Conservation (phyloP, 768 basidiomycete species). For the Lactifluus pinguis region DNA sequence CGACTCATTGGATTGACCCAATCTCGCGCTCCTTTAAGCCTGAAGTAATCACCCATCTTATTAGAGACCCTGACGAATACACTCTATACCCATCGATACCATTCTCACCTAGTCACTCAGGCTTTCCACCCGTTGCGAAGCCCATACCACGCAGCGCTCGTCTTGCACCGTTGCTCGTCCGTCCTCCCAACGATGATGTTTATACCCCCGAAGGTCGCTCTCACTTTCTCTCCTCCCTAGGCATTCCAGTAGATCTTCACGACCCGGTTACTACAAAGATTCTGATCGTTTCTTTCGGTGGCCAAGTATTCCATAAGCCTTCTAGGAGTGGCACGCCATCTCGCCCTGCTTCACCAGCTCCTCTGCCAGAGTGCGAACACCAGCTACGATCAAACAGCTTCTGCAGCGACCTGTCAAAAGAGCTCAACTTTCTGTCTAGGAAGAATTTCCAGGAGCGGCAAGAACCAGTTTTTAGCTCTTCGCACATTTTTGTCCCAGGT, state of each 20-base stretch:
- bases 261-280: constrained; percentile 45
- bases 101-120: constrained; percentile 22
- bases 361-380: neutral
- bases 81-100: constrained; percentile 37
- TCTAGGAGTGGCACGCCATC: constrained; percentile 29
- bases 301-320: constrained; percentile 59
- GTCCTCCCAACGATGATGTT: constrained; percentile 40
- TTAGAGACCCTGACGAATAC: constrained; percentile 24
- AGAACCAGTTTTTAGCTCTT: constrained; percentile 31
- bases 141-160: constrained; percentile 33
- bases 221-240: constrained; percentile 45
- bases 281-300: constrained; percentile 73
- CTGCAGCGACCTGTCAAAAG: constrained; percentile 4
- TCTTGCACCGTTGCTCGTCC: constrained; percentile 61
- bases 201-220: constrained; percentile 48
- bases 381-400: neutral
- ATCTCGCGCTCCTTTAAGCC: constrained; percentile 36
- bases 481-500: constrained; percentile 46
- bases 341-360: constrained; percentile 3
- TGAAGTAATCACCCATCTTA: constrained; percentile 37
- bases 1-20: constrained; percentile 53
- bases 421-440: constrained; percentile 5
- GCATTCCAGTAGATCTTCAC: constrained; percentile 45
- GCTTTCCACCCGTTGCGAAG: constrained; percentile 15
- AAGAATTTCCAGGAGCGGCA: neutral